Evolutionary conservation across 2,329 filamentous ascomycete genomes (phyloP).

Genomic region (Pseudogymnoascus sp.): DNA sequence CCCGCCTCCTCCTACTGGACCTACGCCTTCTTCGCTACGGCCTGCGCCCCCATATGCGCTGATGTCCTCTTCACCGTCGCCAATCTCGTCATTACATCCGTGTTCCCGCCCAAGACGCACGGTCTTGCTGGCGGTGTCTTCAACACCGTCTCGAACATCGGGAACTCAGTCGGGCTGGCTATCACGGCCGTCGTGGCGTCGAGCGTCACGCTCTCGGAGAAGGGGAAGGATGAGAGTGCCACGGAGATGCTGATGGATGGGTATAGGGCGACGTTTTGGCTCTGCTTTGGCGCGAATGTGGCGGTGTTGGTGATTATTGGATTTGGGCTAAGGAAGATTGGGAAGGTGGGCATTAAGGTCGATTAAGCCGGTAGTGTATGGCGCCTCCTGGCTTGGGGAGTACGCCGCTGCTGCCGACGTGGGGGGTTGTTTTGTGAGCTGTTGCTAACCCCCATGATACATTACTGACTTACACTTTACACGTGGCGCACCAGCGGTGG

Average conservation of each 20-base stretch:
- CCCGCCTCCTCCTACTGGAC: slow-evolving; percentile 40
- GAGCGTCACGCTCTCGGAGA: slow-evolving; percentile 34
- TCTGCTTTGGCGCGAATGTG: slow-evolving; percentile 39
- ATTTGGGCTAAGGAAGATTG: slow-evolving; percentile 35
- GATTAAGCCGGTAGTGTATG: slow-evolving; percentile 7
- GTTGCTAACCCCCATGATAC: not conserved
- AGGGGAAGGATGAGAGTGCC: slow-evolving; percentile 19
- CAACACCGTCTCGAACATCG: slow-evolving; percentile 50
- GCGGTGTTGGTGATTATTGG: slow-evolving; percentile 27
- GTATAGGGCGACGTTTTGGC: slow-evolving; percentile 46
- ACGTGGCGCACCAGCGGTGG: no score
- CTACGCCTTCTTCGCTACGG: slow-evolving; percentile 35
- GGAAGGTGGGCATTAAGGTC: slow-evolving; percentile 31
- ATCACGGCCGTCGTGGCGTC: slow-evolving; percentile 41
- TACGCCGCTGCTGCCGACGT: not conserved
- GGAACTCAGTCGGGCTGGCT: slow-evolving; percentile 44
- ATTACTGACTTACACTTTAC: no score
- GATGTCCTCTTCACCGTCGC: slow-evolving; percentile 48
- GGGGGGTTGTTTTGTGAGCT: not conserved
- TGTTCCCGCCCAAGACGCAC: slow-evolving; percentile 48
- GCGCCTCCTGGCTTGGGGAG: not conserved
- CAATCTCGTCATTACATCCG: slow-evolving; percentile 44
- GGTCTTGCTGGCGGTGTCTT: slow-evolving; percentile 54
- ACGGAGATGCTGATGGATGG: slow-evolving; percentile 38
- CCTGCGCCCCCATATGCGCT: slow-evolving; percentile 33